Evolutionary conservation across 257 asterid species (phyloP).

Genomic region (Mentha longifolia): DNA sequence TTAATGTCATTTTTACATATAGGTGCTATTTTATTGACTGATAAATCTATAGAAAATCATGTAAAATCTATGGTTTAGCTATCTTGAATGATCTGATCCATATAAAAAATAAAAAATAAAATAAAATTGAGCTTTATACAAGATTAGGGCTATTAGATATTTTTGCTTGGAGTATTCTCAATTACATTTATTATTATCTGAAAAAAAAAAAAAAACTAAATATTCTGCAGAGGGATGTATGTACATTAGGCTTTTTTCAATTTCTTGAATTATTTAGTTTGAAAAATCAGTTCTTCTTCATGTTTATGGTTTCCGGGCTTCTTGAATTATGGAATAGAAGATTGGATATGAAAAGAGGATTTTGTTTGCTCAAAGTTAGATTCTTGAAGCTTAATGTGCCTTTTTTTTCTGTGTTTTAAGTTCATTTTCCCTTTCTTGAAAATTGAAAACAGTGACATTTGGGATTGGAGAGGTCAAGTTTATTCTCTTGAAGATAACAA

Average conservation of each 20-base stretch:
- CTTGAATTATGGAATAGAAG: neutral
- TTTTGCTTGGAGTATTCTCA: neutral
- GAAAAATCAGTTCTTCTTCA: slow-evolving; percentile 8
- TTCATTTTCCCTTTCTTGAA: slow-evolving; percentile 27
- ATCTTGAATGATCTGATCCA: slow-evolving; percentile 22
- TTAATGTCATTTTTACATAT: neutral
- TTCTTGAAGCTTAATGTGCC: neutral
- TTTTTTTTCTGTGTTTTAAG: neutral
- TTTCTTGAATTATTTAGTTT: slow-evolving; percentile 17
- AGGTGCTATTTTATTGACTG: neutral
- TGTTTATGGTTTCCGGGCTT: neutral
- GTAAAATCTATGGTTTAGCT: neutral
- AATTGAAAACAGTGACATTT: slow-evolving; percentile 53
- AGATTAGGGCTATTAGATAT: neutral
- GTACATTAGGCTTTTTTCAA: neutral
- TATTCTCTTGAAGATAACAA: slow-evolving; percentile 57
- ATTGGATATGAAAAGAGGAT: neutral
- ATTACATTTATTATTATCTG: too few species aligned
- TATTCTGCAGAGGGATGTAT: slow-evolving; percentile 22
- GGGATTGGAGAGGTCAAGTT: slow-evolving; percentile 73
- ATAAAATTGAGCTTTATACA: slow-evolving; percentile 8
- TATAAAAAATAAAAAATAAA: neutral
- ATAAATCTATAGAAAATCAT: neutral
- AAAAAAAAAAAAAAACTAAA: neutral
- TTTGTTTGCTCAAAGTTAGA: too few species aligned